A percentile compares a stretch with the other conserved stretches of the same genome.
Conservation (phyloP, 371 early-diverging fungal species). For the Cokeromyces recurvatus region DNA sequence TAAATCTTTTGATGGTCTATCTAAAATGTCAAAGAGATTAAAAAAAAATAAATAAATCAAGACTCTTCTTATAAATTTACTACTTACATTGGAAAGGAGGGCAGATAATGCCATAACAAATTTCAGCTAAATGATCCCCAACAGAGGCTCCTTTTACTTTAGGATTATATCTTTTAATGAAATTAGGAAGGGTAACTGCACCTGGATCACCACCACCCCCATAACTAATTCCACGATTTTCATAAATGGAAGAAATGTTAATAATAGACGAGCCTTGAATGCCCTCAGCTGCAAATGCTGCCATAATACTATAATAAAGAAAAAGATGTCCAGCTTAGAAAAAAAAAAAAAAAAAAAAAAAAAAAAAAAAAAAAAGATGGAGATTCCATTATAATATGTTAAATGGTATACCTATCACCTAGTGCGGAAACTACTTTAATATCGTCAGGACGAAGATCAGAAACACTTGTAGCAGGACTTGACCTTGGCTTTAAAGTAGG, state of each 20-base stretch:
- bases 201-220: constrained; percentile 43
- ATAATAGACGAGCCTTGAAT: constrained; percentile 22
- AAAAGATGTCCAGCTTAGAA: neutral
- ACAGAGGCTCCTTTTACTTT: constrained; percentile 37
- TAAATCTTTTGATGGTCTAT: constrained; percentile 24
- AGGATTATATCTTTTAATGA: constrained; percentile 32
- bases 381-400: too few relatives aligned
- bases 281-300: constrained; percentile 57
- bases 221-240: constrained; percentile 44
- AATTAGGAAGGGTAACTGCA: constrained; percentile 40
- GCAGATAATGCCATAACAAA: constrained; percentile 34
- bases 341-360: too few relatives aligned
- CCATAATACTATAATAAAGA: constrained; percentile 45
- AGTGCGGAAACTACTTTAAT: constrained; percentile 57
- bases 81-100: constrained; percentile 12
- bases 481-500: constrained; percentile 31
- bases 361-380: too few relatives aligned
- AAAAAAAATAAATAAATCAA: neutral
- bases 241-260: constrained; percentile 23
- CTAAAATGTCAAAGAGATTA: neutral
- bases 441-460: constrained; percentile 54
- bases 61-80: constrained; percentile 18
- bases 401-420: constrained; percentile 60
- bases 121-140: constrained; percentile 30
- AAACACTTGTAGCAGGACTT: constrained; percentile 18